Evolutionary conservation across 495 filamentous ascomycete species (phyloP).

Genomic region (Pyronema omphalodes): DNA sequence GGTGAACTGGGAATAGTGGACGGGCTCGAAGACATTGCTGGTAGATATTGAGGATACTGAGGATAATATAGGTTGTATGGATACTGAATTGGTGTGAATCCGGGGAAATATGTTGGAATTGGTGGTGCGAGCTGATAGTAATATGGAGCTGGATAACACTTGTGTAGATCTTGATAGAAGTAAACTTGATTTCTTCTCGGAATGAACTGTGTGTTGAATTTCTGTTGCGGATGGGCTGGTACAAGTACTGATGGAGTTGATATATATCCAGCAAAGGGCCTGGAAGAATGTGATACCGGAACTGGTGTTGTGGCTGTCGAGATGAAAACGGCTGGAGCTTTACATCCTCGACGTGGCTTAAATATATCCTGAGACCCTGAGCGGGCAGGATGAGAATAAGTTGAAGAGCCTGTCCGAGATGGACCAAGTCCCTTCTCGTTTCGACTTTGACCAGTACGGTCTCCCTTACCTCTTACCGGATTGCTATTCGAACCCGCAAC

Average conservation of each 20-base stretch:
- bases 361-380: background rate
- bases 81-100: background rate
- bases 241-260: slow-evolving; percentile 1
- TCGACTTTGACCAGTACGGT: background rate
- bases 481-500: background rate
- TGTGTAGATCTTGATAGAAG: background rate
- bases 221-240: background rate
- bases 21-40: background rate
- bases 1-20: background rate
- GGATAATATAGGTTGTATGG: background rate
- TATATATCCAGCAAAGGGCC: background rate
- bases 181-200: background rate
- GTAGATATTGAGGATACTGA: background rate
- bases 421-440: background rate
- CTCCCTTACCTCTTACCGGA: background rate
- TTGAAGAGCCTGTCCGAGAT: background rate
- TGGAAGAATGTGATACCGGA: background rate
- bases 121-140: background rate
- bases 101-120: background rate
- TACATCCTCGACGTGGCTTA: slow-evolving; percentile 3
- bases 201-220: background rate
- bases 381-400: background rate
- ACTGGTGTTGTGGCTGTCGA: slow-evolving; percentile 1
- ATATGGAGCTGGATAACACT: background rate
- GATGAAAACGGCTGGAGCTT: background rate